These are phyloP conservation scores for Fusarium papillatum DNA, from an alignment of 2,329 filamentous ascomycete species.

Conservation along the genomic window DNA sequence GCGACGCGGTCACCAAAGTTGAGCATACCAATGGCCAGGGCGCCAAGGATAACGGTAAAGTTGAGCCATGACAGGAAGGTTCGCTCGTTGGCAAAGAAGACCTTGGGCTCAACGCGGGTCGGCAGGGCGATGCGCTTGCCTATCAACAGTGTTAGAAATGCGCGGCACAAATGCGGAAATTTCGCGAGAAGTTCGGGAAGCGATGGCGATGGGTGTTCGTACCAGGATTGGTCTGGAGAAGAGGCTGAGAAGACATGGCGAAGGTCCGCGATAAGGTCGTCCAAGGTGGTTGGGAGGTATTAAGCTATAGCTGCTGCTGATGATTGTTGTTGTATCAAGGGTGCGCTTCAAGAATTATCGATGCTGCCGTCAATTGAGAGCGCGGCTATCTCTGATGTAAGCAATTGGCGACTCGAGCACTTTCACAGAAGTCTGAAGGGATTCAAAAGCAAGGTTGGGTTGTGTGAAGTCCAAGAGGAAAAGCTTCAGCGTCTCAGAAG, in stretches of 20 bases:
- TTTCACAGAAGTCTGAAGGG: neutral
- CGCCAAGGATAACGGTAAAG: slow-evolving; percentile 98
- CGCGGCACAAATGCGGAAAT: neutral
- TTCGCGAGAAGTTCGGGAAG: neutral
- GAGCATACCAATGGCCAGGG: slow-evolving; percentile 94
- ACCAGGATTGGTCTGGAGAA: slow-evolving; percentile 95
- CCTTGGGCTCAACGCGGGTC: slow-evolving; percentile 98
- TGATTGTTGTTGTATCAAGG: neutral
- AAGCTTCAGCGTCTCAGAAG: slow-evolving; percentile 19
- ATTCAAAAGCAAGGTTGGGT: slow-evolving; percentile 9
- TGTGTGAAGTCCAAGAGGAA: slow-evolving; percentile 25
- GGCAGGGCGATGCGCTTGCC: slow-evolving; percentile 99
- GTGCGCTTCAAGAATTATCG: neutral
- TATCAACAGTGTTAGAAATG: slow-evolving; percentile 53
- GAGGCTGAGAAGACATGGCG: slow-evolving; percentile 94
- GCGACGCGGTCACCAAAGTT: slow-evolving; percentile 98
- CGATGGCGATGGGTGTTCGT: slow-evolving; percentile 54
- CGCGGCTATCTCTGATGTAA: neutral
- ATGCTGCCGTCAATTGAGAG: slow-evolving; percentile 13
- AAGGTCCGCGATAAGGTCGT: slow-evolving; percentile 6
- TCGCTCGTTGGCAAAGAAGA: slow-evolving; percentile 99
- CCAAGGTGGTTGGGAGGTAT: slow-evolving; percentile 26
- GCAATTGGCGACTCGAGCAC: slow-evolving; percentile 12
- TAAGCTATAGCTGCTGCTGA: neutral
- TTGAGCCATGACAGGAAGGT: slow-evolving; percentile 99